Evolutionary conservation across 2,329 filamentous ascomycete species (phyloP).

Genomic region (Fusarium paranaense): DNA sequence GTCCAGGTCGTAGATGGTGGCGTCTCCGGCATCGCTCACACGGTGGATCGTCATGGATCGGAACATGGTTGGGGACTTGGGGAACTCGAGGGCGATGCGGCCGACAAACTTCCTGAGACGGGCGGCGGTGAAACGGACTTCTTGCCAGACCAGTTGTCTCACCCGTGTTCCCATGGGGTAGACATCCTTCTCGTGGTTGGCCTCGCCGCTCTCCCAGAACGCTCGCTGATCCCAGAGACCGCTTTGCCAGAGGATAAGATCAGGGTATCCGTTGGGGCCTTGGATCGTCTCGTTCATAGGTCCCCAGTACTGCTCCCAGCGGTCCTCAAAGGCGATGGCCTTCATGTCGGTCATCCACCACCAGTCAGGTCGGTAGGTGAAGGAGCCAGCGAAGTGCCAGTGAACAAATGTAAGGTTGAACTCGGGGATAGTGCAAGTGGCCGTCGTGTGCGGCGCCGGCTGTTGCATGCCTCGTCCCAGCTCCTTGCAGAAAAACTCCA

Average conservation of each 20-base stretch:
- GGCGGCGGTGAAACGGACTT: slow-evolving; percentile 29
- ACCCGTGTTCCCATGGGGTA: slow-evolving; percentile 31
- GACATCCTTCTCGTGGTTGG: slow-evolving; percentile 29
- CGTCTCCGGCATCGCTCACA: slow-evolving; percentile 23
- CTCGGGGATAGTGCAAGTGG: slow-evolving; percentile 29
- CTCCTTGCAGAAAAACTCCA: slow-evolving; percentile 36
- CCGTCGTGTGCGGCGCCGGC: slow-evolving; percentile 22
- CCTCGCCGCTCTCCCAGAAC: slow-evolving; percentile 31
- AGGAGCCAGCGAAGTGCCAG: slow-evolving; percentile 33
- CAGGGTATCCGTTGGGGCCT: slow-evolving; percentile 23
- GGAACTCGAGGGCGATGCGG: slow-evolving; percentile 21
- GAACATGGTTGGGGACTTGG: slow-evolving; percentile 26
- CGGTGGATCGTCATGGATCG: slow-evolving; percentile 32
- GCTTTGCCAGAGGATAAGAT: slow-evolving; percentile 36
- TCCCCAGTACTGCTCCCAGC: slow-evolving; percentile 32
- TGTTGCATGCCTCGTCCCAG: slow-evolving; percentile 28
- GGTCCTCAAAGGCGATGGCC: slow-evolving; percentile 30
- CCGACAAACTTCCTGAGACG: slow-evolving; percentile 25
- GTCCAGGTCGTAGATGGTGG: slow-evolving; percentile 31
- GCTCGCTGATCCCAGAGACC: slow-evolving; percentile 39
- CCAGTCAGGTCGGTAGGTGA: slow-evolving; percentile 32
- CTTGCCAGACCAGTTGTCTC: slow-evolving; percentile 33
- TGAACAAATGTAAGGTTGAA: slow-evolving; percentile 33
- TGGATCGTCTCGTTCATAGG: slow-evolving; percentile 30
- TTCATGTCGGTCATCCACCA: slow-evolving; percentile 40